phyloP scores from a whole-genome alignment of 495 filamentous ascomycete genomes.

The Tuber calosporum region DNA sequence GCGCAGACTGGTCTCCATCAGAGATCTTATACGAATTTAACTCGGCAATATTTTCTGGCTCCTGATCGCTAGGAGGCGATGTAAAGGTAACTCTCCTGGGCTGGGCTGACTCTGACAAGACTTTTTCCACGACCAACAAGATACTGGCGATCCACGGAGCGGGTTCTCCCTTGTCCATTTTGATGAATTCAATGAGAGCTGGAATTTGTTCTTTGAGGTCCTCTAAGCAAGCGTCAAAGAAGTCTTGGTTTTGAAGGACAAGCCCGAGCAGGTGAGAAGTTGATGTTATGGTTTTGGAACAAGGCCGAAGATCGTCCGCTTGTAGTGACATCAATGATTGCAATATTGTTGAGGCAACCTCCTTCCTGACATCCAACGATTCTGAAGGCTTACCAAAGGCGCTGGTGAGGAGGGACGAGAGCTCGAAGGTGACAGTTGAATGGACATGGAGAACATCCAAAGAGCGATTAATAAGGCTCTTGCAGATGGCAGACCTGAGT shows the following conservation, averaged over 20 bases:
- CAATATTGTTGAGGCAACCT: constrained; percentile 74
- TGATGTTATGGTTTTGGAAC: constrained; percentile 78
- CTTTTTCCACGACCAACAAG: constrained; percentile 78
- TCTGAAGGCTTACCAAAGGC: constrained; percentile 63
- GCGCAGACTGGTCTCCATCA: constrained; percentile 55
- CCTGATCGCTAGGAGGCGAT: constrained; percentile 53
- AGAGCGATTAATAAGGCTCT: constrained; percentile 76
- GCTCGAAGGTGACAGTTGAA: constrained; percentile 80
- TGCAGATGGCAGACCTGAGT: constrained; percentile 62
- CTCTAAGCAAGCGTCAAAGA: constrained; percentile 68
- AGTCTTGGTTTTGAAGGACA: constrained; percentile 70
- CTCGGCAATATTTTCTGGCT: constrained; percentile 54
- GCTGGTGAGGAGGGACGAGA: constrained; percentile 75
- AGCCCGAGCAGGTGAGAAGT: constrained; percentile 89
- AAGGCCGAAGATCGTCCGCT: constrained; percentile 59
- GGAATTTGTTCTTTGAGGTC: constrained; percentile 72
- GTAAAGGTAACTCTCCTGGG: constrained; percentile 69
- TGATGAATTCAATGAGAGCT: constrained; percentile 71
- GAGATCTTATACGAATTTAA: constrained; percentile 44
- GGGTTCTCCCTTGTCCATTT: constrained; percentile 65
- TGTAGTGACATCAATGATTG: constrained; percentile 80
- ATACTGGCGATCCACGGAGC: constrained; percentile 90
- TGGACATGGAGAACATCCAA: constrained; percentile 84
- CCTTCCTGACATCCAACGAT: constrained; percentile 57
- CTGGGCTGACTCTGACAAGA: constrained; percentile 79